Percentiles rank a stretch among this genome's conserved stretches.
Conservation (phyloP, 2,329 filamentous ascomycete genomes). For the Sclerotinia sclerotiorum region DNA sequence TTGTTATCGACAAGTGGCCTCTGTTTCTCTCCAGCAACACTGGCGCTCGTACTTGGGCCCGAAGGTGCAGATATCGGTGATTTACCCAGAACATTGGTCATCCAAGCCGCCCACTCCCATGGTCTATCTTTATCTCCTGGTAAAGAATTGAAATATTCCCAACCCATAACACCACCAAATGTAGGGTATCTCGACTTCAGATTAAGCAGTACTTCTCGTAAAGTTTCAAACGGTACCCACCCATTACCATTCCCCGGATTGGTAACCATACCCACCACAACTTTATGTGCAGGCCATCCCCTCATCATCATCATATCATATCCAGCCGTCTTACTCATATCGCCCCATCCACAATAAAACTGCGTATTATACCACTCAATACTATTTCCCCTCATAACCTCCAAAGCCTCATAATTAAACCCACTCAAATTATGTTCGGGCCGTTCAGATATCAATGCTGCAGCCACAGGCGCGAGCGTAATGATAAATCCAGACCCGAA, state of each 20-base stretch:
- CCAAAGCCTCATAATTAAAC: slow-evolving; percentile 76
- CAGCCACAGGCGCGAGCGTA: slow-evolving; percentile 78
- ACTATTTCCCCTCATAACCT: slow-evolving; percentile 61
- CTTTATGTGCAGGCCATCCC: slow-evolving; percentile 70
- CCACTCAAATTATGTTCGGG: slow-evolving; percentile 71
- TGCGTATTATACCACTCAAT: slow-evolving; percentile 89
- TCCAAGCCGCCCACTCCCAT: slow-evolving; percentile 75
- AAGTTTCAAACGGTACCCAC: slow-evolving; percentile 58
- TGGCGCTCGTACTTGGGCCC: not conserved
- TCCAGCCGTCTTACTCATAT: slow-evolving; percentile 43
- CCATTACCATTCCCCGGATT: slow-evolving; percentile 71
- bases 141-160: slow-evolving; percentile 88
- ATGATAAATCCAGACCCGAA: slow-evolving; percentile 72
- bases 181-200: slow-evolving; percentile 60
- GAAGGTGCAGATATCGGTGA: not conserved
- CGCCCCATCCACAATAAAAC: slow-evolving; percentile 83
- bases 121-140: slow-evolving; percentile 63
- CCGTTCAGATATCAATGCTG: slow-evolving; percentile 60
- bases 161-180: slow-evolving; percentile 90
- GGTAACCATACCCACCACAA: slow-evolving; percentile 81
- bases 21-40: not conserved
- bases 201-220: slow-evolving; percentile 56
- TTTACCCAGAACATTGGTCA: slow-evolving; percentile 44
- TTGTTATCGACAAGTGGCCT: not conserved
- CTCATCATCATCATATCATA: slow-evolving; percentile 55